These are phyloP conservation scores for Ambrosiella beaveri DNA, from an alignment of 2,329 filamentous ascomycete genomes.

Conservation along the genomic window DNA sequence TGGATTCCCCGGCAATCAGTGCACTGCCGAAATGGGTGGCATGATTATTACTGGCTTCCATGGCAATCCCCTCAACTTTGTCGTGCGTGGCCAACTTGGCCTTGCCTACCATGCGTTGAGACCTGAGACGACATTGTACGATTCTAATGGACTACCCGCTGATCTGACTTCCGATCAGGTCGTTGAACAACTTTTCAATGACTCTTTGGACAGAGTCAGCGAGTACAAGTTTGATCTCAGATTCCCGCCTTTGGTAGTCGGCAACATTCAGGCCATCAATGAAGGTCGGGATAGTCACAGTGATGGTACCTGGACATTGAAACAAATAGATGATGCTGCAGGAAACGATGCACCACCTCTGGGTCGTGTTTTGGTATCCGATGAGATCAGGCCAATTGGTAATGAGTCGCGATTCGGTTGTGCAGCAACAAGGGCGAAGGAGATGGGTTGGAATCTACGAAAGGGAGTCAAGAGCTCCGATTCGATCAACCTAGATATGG, in stretches of 20 bases:
- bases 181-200: constrained; percentile 86
- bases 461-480: constrained; percentile 42
- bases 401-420: constrained; percentile 10
- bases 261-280: constrained; percentile 66
- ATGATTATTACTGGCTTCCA: constrained; percentile 98
- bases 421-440: constrained; percentile 58
- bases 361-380: constrained; percentile 1
- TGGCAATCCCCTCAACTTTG: constrained; percentile 81
- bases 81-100: constrained; percentile 78
- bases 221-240: constrained; percentile 69
- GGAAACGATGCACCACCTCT: not conserved
- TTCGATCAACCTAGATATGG: constrained; percentile 53
- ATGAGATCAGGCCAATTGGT: constrained; percentile 6
- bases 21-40: constrained; percentile 89
- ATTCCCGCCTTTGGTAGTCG: constrained; percentile 55
- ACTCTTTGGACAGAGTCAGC: constrained; percentile 80
- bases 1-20: constrained; percentile 38
- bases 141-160: constrained; percentile 61
- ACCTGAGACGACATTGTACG: constrained; percentile 75
- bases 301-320: constrained; percentile 33
- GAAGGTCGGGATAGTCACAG: constrained; percentile 61
- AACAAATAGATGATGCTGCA: constrained; percentile 49
- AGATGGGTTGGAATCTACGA: constrained; percentile 69
- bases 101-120: constrained; percentile 71
- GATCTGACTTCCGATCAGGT: constrained; percentile 62